Evolutionary conservation across 2,329 filamentous ascomycete genomes (phyloP), one percentile per base, ranked within the genome.

Genomic region (Pyricularia pennisetigena): DNA sequence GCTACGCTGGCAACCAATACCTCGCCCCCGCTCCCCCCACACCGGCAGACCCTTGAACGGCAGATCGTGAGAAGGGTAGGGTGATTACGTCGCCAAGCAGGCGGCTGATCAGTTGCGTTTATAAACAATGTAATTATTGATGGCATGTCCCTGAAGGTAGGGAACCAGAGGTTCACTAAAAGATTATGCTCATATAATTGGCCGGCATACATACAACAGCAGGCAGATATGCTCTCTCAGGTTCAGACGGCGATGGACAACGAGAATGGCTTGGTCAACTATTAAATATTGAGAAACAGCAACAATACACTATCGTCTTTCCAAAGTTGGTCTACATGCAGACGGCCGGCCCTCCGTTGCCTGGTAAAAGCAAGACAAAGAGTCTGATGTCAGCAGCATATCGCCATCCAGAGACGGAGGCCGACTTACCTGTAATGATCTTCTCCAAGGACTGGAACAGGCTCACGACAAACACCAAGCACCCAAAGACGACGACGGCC

Each of bases 391-490:
- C 4, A 30, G 67, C 23, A 54, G 24, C 4, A 29, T 12, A 26
- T 23, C 16, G 20, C 6, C 8, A 4, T n/a, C 5, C 12, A 9
- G 30, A 16, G 20, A 20, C 1, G 2, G 12, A 20, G 29, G 54
- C 23, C 64, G 32, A 78, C 79, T 72, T 70, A 83, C 83, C 82
- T 69, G 76, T 77, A 7, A 85, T 77, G 74, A 94, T 88, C 79
- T 94, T 93, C 16, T 81, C 80, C 68, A 90, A 80, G 0, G 91
- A 89, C 79, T 93, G 88, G 64, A 93, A 75, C 71, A 96, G 79
- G 75, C 90, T 94, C 63, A 97, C 94, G 14, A 82, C 83, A 90
- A 97, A 93, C 68, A 97, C 94, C 3, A 83, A 80, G 68, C 85
- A 82, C 4, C 94, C 94, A 82, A 97, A 97, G 14, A 79, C 87